Evolutionary conservation across 306 rosid species (phyloP).

Genomic region (Ammopiptanthus mongolicus): DNA sequence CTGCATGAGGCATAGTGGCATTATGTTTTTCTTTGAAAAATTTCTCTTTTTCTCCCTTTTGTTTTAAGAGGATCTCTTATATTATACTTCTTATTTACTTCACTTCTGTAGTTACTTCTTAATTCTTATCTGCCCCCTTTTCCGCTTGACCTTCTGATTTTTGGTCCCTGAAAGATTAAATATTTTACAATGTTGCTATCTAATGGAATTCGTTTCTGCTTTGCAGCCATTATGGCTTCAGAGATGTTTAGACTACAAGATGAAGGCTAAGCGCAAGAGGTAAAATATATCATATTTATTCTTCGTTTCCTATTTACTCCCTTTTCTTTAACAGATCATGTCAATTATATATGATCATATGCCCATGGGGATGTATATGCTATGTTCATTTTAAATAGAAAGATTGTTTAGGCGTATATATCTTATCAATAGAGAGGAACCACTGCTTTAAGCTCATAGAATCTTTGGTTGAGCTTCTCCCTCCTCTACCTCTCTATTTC

Average conservation of each 20-base stretch:
- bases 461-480: too few species aligned
- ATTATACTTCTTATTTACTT: not conserved
- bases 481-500: too few species aligned
- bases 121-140: not conserved
- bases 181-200: slow-evolving; percentile 16
- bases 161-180: not conserved
- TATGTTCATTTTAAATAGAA: not conserved
- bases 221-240: slow-evolving; percentile 66
- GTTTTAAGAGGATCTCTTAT: slow-evolving; percentile 7
- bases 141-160: not conserved
- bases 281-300: slow-evolving; percentile 19
- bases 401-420: not conserved
- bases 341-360: not conserved
- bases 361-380: not conserved
- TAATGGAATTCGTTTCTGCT: slow-evolving; percentile 21
- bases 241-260: slow-evolving; percentile 72
- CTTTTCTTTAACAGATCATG: not conserved
- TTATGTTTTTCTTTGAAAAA: not conserved
- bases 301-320: not conserved
- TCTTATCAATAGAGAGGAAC: too few species aligned
- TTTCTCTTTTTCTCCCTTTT: not conserved
- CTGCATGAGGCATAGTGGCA: not conserved
- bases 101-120: not conserved
- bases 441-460: too few species aligned
- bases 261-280: slow-evolving; percentile 71